These are phyloP conservation scores for Rhynchospora tenuis DNA, from an alignment of 176 grass and related monocot genomes.

Conservation along the genomic window DNA sequence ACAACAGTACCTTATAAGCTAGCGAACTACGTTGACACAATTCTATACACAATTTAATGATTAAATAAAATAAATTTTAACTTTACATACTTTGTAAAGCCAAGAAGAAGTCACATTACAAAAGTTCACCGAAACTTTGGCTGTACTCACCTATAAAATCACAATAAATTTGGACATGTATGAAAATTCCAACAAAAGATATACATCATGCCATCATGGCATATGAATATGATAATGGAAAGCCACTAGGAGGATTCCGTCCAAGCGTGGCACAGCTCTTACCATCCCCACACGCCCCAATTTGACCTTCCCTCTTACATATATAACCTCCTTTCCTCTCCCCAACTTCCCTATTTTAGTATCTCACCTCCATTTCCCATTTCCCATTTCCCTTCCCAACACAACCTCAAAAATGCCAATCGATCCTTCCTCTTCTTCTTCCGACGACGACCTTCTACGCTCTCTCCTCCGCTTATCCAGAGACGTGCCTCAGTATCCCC, in stretches of 20 bases:
- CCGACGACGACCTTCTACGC: slow-evolving; percentile 58
- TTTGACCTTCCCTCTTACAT: slow-evolving; percentile 23
- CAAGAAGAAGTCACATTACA: background rate
- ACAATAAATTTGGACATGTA: background rate
- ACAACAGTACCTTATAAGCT: background rate
- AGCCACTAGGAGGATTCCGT: slow-evolving; percentile 26
- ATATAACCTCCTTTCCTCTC: background rate
- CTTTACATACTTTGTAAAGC: background rate
- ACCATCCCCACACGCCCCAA: slow-evolving; percentile 29
- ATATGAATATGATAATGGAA: background rate
- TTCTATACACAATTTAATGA: no score
- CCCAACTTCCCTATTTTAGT: background rate
- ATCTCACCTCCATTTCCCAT: background rate
- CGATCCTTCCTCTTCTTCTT: slow-evolving; percentile 26
- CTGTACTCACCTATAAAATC: background rate
- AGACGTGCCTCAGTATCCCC: slow-evolving; percentile 41
- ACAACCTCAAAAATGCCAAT: slow-evolving; percentile 13
- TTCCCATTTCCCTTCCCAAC: background rate
- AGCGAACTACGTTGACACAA: background rate
- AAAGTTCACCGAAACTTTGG: background rate
- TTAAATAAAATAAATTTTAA: background rate
- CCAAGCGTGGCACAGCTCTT: slow-evolving; percentile 31
- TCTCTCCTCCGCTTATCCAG: slow-evolving; percentile 55
- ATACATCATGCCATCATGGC: no score
- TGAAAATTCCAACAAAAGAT: background rate